Evolutionary conservation across 176 grass and related monocot species (phyloP), one percentile per base, ranked within the genome.

Genomic region (Saccharum officinarum): DNA sequence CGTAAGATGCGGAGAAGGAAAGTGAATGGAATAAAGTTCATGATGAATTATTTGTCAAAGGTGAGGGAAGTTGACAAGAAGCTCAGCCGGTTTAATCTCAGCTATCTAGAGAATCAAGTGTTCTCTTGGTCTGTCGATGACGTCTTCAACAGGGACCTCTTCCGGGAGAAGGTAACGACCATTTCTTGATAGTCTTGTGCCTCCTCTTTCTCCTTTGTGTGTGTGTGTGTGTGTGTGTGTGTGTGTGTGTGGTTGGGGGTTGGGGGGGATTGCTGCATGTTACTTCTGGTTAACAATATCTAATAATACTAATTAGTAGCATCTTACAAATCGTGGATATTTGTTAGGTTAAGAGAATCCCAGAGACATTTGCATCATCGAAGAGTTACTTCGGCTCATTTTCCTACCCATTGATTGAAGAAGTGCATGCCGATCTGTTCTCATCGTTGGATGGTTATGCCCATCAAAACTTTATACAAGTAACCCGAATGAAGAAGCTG

Each of bases 101-200:
- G 36, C 44, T 57, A 33, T 38, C 78, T 57, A 10, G 84, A 80
- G 20, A 67, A 40, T 33, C 79, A 59, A n/a, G 39, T 92, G 7
- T 64, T 92, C 41, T 92, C 88, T 59, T 92, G 88, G 91, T 52
- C 37, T 7, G 31, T 82, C 67, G 50, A 87, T 3, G 91, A 87
- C 6, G 38, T 92, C 46, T 77, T 89, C 47, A 84, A 92, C 62
- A 59, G 5, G 66, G 28, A 84, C 36, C 72, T 90, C 71, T 83
- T 89, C 76, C 80, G 41, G 73, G 40, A 87, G 26, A 41, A 87
- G 84, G 91, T 87, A 31, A 52, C 28, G 28, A 28, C 28, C 28
- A 28, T 28, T 77, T 59, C 50, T 77, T 36, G 30, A 76, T 76
- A n/a, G 0, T 17, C 45, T 20, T 8, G 26, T 23, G 4, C 18